Evolutionary conservation across 164 flowering plant species (phyloP).

Genomic region (Nymphaea thermarum): DNA sequence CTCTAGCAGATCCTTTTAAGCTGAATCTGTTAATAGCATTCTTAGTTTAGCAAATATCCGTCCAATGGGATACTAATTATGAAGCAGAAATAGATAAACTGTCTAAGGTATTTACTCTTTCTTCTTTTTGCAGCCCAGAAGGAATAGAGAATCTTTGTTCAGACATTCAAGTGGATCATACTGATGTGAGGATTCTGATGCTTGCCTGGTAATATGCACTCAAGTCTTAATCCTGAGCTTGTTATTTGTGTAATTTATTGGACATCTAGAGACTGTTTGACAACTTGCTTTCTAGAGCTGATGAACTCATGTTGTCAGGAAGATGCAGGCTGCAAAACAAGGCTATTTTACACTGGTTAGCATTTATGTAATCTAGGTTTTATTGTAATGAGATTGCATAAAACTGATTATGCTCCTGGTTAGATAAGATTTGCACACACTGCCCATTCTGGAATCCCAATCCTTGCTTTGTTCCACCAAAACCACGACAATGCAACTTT

Average conservation of each 20-base stretch:
- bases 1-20: too few species aligned
- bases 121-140: conserved; percentile 58
- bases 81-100: too few species aligned
- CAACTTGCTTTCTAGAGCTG: neutral
- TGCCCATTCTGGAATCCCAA: too few species aligned
- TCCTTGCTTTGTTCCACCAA: too few species aligned
- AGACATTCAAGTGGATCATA: conserved; percentile 70
- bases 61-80: too few species aligned
- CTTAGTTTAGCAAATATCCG: too few species aligned
- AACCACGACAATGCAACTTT: too few species aligned
- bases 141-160: conserved; percentile 84
- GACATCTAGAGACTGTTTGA: neutral
- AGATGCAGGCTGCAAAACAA: conserved; percentile 88
- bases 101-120: too few species aligned
- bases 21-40: too few species aligned
- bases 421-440: too few species aligned
- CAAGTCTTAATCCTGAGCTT: neutral
- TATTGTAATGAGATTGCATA: too few species aligned
- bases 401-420: too few species aligned
- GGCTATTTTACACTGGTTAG: conserved; percentile 81
- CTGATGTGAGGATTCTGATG: conserved; percentile 87
- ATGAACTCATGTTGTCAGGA: conserved; percentile 46
- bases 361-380: neutral
- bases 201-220: conserved; percentile 66
- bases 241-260: neutral